Evolutionary conservation across 2,329 filamentous ascomycete species (phyloP).

Genomic region (Drechslerella coelobrocha): DNA sequence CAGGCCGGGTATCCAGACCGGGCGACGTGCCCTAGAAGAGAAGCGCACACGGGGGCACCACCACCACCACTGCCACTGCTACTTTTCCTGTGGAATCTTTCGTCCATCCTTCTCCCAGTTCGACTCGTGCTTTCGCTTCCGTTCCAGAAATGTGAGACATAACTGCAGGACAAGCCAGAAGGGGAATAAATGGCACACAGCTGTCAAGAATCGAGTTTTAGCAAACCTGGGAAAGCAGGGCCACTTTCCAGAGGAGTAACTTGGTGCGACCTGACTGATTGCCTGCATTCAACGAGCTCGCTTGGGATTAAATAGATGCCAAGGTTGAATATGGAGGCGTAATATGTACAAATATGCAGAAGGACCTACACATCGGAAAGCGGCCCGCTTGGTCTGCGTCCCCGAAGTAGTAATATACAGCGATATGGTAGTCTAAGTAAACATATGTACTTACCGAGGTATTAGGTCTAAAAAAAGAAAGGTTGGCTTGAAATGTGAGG

Average conservation of each 20-base stretch:
- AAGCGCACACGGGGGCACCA: slow-evolving; percentile 16
- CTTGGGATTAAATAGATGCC: slow-evolving; percentile 2
- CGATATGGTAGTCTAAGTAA: slow-evolving; percentile 10
- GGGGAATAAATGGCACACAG: slow-evolving; percentile 37
- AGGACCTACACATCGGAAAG: background rate
- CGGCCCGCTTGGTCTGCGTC: background rate
- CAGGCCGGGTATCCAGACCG: slow-evolving; percentile 10
- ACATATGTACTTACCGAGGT: slow-evolving; percentile 24
- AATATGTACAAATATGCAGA: slow-evolving; percentile 35
- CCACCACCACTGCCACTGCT: slow-evolving; percentile 14
- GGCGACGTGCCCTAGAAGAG: slow-evolving; percentile 6
- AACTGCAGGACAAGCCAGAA: slow-evolving; percentile 31
- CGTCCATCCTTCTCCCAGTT: background rate
- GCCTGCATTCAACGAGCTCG: slow-evolving; percentile 11
- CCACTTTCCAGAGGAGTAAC: slow-evolving; percentile 2
- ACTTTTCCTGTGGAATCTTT: background rate
- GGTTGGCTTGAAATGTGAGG: background rate
- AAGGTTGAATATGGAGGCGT: slow-evolving; percentile 11
- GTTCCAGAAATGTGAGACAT: slow-evolving; percentile 45
- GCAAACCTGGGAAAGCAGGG: slow-evolving; percentile 12
- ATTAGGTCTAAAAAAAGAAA: background rate
- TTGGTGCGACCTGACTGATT: slow-evolving; percentile 11
- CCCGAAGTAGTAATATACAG: slow-evolving; percentile 26
- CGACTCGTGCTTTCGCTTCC: slow-evolving; percentile 22
- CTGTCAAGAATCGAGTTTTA: slow-evolving; percentile 35